Conservation (phyloP, 2,329 filamentous ascomycete species). For the Iodosphaeria phyllophila region DNA sequence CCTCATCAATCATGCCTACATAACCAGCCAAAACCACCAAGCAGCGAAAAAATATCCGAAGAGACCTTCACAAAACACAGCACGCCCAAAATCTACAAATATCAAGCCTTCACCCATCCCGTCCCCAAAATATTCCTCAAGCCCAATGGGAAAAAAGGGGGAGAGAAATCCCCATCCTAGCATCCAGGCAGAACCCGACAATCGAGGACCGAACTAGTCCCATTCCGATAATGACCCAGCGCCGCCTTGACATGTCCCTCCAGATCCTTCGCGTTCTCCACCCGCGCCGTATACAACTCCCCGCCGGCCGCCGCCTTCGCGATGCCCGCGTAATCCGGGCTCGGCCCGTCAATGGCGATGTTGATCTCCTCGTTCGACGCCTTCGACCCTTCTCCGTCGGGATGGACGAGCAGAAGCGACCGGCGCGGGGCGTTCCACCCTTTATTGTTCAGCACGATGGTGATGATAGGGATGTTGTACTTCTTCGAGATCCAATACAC, state of each 20-base stretch:
- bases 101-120: too few species aligned
- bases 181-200: conserved; percentile 28
- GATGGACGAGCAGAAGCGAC: conserved; percentile 37
- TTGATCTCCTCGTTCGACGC: conserved; percentile 44
- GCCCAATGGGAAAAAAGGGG: neutral
- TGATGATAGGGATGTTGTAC: conserved; percentile 34
- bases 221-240: conserved; percentile 28
- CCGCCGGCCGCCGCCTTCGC: conserved; percentile 40
- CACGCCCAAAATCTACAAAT: too few species aligned
- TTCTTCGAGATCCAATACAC: conserved; percentile 36
- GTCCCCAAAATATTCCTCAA: neutral
- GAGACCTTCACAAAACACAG: too few species aligned
- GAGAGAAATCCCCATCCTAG: conserved; percentile 7
- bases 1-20: too few species aligned
- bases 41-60: too few species aligned
- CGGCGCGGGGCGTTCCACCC: conserved; percentile 42
- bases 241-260: conserved; percentile 27
- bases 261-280: conserved; percentile 26
- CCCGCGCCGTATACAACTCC: conserved; percentile 27
- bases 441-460: conserved; percentile 37
- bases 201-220: conserved; percentile 33
- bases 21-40: too few species aligned
- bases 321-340: conserved; percentile 39
- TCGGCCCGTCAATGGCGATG: conserved; percentile 38
- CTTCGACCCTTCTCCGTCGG: conserved; percentile 31